Conservation (phyloP, 2,329 filamentous ascomycete genomes). For the Pseudogymnoascus sp. region DNA sequence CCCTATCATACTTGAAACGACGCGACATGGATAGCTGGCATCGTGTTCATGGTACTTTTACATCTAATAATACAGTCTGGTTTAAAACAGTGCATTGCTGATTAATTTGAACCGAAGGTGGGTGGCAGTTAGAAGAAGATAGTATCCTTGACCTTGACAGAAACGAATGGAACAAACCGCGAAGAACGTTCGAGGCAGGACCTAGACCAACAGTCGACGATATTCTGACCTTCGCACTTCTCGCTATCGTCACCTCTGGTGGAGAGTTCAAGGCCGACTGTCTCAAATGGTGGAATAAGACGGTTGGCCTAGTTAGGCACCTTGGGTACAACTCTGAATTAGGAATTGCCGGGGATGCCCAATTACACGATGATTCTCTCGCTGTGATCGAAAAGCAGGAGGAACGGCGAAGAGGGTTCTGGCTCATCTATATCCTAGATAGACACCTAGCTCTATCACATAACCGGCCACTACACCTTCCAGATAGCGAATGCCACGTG, state of each 20-base stretch:
- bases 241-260: conserved; percentile 38
- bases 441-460: conserved; percentile 11
- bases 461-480: conserved; percentile 30
- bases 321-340: not conserved
- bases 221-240: conserved; percentile 37
- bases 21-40: not conserved
- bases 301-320: conserved; percentile 14
- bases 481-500: conserved; percentile 38
- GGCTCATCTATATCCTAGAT: conserved; percentile 10
- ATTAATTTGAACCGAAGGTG: not conserved
- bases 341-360: not conserved
- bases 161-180: not conserved
- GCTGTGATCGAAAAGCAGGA: not conserved
- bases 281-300: conserved; percentile 40
- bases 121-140: not conserved
- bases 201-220: conserved; percentile 26
- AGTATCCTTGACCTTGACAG: not conserved
- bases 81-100: not conserved
- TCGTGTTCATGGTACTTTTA: not conserved
- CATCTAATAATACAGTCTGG: not conserved
- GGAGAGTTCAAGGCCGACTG: conserved; percentile 41
- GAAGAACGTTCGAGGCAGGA: not conserved
- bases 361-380: not conserved
- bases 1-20: not conserved
- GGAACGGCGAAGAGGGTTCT: conserved; percentile 10